A percentile compares a stretch with the other conserved stretches of the same genome.
Evolutionary conservation across 495 filamentous ascomycete species (phyloP).

Genomic region (Astrothelium subdiscretum): DNA sequence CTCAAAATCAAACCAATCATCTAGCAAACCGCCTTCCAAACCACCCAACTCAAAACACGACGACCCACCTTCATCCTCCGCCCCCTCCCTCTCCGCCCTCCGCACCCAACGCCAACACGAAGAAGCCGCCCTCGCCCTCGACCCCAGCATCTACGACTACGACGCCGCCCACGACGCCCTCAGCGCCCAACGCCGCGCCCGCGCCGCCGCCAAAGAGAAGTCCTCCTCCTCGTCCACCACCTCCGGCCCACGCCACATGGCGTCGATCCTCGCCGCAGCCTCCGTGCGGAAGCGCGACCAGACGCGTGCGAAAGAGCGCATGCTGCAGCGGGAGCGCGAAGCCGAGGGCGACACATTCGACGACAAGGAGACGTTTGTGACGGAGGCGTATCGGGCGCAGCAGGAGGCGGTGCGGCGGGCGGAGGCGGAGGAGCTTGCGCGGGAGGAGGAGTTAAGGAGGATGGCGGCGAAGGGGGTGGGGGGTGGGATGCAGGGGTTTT

Average conservation of each 20-base stretch:
- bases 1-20: neutral
- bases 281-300: slow-evolving; percentile 82
- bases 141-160: slow-evolving; percentile 67
- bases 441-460: slow-evolving; percentile 58
- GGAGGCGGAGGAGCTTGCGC: slow-evolving; percentile 66
- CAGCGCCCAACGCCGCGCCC: slow-evolving; percentile 19
- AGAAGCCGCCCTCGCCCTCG: slow-evolving; percentile 44
- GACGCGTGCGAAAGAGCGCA: slow-evolving; percentile 74
- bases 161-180: slow-evolving; percentile 58
- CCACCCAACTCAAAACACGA: slow-evolving; percentile 11
- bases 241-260: slow-evolving; percentile 65
- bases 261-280: slow-evolving; percentile 62
- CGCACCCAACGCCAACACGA: slow-evolving; percentile 44
- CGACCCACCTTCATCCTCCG: slow-evolving; percentile 14
- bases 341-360: slow-evolving; percentile 88
- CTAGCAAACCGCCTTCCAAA: slow-evolving; percentile 7
- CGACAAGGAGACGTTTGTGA: slow-evolving; percentile 95
- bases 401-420: slow-evolving; percentile 69
- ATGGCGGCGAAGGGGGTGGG: slow-evolving; percentile 44
- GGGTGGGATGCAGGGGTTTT: slow-evolving; percentile 76
- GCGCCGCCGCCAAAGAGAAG: slow-evolving; percentile 26
- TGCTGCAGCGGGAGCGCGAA: slow-evolving; percentile 77
- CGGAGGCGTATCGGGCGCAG: slow-evolving; percentile 86
- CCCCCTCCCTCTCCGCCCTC: slow-evolving; percentile 41
- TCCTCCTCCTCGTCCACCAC: neutral